A percentile compares a stretch with the other conserved stretches of the same genome.
Conservation (phyloP, 75 land plant genomes). For the Pinus albicaulis region DNA sequence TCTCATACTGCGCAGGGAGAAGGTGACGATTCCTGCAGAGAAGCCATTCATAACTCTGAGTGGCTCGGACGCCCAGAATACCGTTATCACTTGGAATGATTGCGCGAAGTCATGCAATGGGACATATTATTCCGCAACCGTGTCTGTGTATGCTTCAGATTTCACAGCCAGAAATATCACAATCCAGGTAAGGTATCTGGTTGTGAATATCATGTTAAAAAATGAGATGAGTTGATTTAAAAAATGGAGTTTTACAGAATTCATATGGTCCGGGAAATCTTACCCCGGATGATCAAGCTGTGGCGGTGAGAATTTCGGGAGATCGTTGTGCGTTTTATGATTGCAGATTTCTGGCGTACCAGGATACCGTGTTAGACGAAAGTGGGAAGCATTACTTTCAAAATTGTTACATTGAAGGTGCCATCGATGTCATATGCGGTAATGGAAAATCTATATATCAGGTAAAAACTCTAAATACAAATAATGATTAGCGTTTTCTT, state of each 20-base stretch:
- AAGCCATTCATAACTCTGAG: slow-evolving; percentile 27
- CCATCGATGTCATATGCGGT: slow-evolving; percentile 61
- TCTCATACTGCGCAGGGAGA: slow-evolving; percentile 17
- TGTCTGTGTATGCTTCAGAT: slow-evolving; percentile 15
- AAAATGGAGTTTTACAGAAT: too few species aligned
- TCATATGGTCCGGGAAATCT: neutral
- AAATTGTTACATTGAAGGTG: slow-evolving; percentile 63
- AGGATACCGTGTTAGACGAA: too few species aligned
- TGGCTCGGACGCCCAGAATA: neutral
- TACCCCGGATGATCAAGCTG: slow-evolving; percentile 24
- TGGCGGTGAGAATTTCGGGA: too few species aligned
- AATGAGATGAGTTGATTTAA: too few species aligned
- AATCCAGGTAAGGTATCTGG: slow-evolving; percentile 8
- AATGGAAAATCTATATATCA: slow-evolving; percentile 43
- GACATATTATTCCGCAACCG: slow-evolving; percentile 14
- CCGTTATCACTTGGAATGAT: slow-evolving; percentile 15
- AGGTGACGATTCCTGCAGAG: slow-evolving; percentile 14
- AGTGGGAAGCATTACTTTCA: neutral
- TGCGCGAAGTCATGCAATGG: neutral
- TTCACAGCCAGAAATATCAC: slow-evolving; percentile 21
- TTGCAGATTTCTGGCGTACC: too few species aligned
- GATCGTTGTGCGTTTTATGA: too few species aligned
- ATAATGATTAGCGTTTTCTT: too few species aligned
- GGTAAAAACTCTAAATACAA: too few species aligned
- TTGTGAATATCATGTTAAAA: too few species aligned